Evolutionary conservation across 2,329 filamentous ascomycete species (phyloP).

Genomic region (Tolypocladium sp.): DNA sequence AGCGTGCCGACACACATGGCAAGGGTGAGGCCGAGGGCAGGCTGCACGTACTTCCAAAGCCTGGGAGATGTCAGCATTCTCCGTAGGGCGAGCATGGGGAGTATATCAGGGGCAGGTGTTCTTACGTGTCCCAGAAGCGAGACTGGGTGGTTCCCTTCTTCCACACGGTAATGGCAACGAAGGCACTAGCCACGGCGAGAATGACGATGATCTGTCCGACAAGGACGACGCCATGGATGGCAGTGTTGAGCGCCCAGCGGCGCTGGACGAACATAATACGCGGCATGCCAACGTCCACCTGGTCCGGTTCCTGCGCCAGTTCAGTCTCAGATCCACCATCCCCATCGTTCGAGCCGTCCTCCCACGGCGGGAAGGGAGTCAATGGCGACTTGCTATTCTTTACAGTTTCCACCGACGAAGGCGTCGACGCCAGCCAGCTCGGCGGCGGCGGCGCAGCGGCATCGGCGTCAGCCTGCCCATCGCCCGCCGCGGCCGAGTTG

Average conservation of each 20-base stretch:
- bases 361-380: slow-evolving; percentile 18
- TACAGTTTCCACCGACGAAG: slow-evolving; percentile 2
- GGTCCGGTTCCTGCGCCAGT: slow-evolving; percentile 1
- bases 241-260: neutral
- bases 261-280: neutral
- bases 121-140: neutral
- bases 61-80: slow-evolving; percentile 6
- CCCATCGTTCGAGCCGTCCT: slow-evolving; percentile 2
- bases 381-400: slow-evolving; percentile 8
- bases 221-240: neutral
- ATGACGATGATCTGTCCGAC: neutral
- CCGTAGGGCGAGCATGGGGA: too few relatives aligned
- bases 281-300: neutral
- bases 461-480: neutral
- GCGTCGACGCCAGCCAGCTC: neutral
- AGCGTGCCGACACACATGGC: slow-evolving; percentile 14
- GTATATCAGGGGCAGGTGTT: too few relatives aligned
- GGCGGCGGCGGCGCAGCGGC: neutral
- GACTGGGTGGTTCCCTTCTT: neutral
- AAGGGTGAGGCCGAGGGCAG: slow-evolving; percentile 8
- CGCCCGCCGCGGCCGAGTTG: neutral
- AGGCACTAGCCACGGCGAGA: neutral
- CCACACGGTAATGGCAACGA: neutral
- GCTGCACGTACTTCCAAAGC: slow-evolving; percentile 15
- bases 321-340: neutral